These are phyloP conservation scores for Canariomyces notabilis DNA, from an alignment of 2,329 filamentous ascomycete genomes.

Conservation along the genomic window DNA sequence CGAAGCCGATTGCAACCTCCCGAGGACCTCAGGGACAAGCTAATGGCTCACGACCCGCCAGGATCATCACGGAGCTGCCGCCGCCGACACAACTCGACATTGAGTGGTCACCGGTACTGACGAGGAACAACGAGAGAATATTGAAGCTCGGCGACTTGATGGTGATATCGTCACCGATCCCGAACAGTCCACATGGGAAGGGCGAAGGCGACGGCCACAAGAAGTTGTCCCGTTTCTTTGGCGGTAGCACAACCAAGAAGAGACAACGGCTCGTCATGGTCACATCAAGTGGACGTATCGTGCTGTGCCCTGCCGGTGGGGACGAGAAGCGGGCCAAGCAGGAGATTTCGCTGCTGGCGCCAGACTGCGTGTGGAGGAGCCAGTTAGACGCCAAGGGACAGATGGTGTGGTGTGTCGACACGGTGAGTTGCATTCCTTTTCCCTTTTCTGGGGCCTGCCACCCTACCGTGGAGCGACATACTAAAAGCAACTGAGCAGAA, in stretches of 20 bases:
- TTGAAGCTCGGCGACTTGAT: conserved; percentile 87
- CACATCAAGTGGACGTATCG: conserved; percentile 82
- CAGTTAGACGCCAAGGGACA: conserved; percentile 83
- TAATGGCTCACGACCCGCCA: conserved; percentile 58
- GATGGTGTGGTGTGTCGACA: conserved; percentile 85
- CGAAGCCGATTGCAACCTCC: conserved; percentile 29
- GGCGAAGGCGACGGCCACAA: conserved; percentile 66
- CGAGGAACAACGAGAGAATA: conserved; percentile 85
- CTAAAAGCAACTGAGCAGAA: conserved; percentile 47
- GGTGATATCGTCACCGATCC: conserved; percentile 72
- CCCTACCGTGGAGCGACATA: neutral
- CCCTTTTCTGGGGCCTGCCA: neutral
- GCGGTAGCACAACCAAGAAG: conserved; percentile 86
- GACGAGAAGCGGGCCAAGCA: conserved; percentile 95
- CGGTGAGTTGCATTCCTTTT: conserved; percentile 57
- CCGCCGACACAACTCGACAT: conserved; percentile 97
- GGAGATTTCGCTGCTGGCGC: conserved; percentile 76
- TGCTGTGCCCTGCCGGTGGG: conserved; percentile 84
- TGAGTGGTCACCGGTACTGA: conserved; percentile 96
- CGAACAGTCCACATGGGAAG: conserved; percentile 68
- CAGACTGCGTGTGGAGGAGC: conserved; percentile 73
- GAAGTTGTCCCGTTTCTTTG: conserved; percentile 91
- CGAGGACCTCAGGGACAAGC: conserved; percentile 34
- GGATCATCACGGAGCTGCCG: conserved; percentile 89
- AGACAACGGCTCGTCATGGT: conserved; percentile 90